Evolutionary conservation across 768 basidiomycete species (phyloP), one percentile per base, ranked within the genome.

Genomic region (Chalciporus chontae): DNA sequence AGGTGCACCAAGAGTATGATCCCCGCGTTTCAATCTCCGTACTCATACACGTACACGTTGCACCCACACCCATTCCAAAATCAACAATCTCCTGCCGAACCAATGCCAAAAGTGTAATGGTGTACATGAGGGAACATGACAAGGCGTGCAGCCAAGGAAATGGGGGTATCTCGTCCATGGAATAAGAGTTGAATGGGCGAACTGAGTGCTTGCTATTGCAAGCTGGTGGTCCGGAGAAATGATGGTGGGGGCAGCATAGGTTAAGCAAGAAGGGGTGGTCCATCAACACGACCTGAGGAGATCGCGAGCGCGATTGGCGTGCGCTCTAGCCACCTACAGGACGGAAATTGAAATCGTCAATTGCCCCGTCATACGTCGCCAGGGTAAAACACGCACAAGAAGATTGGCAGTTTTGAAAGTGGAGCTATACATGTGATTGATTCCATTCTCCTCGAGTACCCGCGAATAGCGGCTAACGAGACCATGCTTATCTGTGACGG

Each of bases 381-480:
- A 57, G 48, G 38, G 46, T 61, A 71, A 53, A 45, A 13, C 26
- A 56, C 56, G 21, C 57, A 90, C 87, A 58, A 90, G 71, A 27
- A 91, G 66, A 66, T 91, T 90, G 48, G 88, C 88, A 6, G 85
- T 86, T 69, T 87, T 87, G 63, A 81, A 85, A n/a, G 88, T 89
- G 39, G 86, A 87, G 50, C 83, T 85, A 62, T 90, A 90, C 79
- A 90, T 85, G 62, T 89, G 86, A 68, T 89, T 87, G 62, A 91
- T 84, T 10, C 80, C 79, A 57, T 84, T 84, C 55, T 79, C 75
- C 49, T 85, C 84, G 11, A 90, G 77, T 18, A 87, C 78, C 8
- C 79, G 78, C 18, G 88, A 87, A 62, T 87, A 88, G 34, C 82
- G 79, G 63, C 81, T 87, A 41, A 90, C 86, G 8, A 91, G 74